Evolutionary conservation across 805 yeast genomes (phyloP).

Genomic region (Candida qinlingensis): DNA sequence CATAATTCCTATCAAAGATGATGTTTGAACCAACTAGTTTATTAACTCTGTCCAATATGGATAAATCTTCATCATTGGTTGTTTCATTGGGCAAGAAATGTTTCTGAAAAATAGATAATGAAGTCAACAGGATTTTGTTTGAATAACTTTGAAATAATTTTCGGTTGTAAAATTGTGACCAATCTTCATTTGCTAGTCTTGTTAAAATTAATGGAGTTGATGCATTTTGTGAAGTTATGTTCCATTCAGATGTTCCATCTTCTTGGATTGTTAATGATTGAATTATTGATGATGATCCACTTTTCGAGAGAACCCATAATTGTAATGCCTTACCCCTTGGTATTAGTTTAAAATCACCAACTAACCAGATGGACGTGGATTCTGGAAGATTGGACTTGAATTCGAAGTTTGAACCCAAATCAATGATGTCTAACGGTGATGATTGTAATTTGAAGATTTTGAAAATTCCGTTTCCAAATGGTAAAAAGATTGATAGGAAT

Average conservation of each 20-base stretch:
- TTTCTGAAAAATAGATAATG: constrained; percentile 44
- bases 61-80: constrained; percentile 21
- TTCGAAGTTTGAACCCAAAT: constrained; percentile 25
- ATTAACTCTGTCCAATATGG: constrained; percentile 31
- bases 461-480: constrained; percentile 39
- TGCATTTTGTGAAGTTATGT: constrained; percentile 10
- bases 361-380: constrained; percentile 38
- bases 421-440: constrained; percentile 20
- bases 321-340: constrained; percentile 19
- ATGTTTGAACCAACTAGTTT: constrained; percentile 29
- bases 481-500: constrained; percentile 34
- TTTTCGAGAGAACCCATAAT: constrained; percentile 53
- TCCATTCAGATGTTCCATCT: constrained; percentile 23
- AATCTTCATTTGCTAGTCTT: constrained; percentile 26
- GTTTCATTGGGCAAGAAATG: constrained; percentile 32
- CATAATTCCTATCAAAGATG: constrained; percentile 27
- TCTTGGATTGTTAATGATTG: constrained; percentile 29
- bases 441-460: constrained; percentile 31
- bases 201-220: constrained; percentile 7
- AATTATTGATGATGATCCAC: constrained; percentile 50
- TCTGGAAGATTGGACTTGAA: constrained; percentile 29
- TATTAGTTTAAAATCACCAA: constrained; percentile 39
- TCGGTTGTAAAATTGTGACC: constrained; percentile 36
- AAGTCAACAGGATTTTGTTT: constrained; percentile 43
- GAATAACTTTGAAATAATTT: constrained; percentile 49